phyloP scores from a whole-genome alignment of 2,329 filamentous ascomycete genomes.

The Elsinoe necatrix region DNA sequence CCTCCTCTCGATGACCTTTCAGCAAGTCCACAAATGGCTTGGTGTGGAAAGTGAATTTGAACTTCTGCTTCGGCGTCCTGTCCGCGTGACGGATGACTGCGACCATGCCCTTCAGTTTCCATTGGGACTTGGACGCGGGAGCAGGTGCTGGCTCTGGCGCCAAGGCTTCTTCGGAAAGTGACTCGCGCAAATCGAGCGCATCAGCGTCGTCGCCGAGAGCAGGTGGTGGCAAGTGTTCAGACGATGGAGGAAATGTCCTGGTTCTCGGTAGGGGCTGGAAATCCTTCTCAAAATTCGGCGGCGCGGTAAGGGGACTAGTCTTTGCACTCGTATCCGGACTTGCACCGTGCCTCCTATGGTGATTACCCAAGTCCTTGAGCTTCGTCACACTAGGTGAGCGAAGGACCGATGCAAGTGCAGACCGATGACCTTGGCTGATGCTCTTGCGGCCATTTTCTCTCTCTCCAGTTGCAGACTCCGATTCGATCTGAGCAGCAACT shows the following conservation, averaged over 20 bases:
- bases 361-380: slow-evolving; percentile 36
- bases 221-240: slow-evolving; percentile 26
- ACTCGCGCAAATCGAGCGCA: slow-evolving; percentile 15
- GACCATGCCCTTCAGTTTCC: slow-evolving; percentile 97
- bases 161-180: slow-evolving; percentile 16
- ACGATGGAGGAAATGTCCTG: slow-evolving; percentile 21
- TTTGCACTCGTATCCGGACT: slow-evolving; percentile 39
- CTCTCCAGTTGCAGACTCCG: slow-evolving; percentile 21
- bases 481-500: slow-evolving; percentile 29
- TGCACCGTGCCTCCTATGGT: slow-evolving; percentile 34
- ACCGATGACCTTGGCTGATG: slow-evolving; percentile 31
- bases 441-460: slow-evolving; percentile 27
- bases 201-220: slow-evolving; percentile 21
- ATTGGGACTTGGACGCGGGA: slow-evolving; percentile 71
- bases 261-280: slow-evolving; percentile 21
- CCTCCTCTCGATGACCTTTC: slow-evolving; percentile 92
- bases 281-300: slow-evolving; percentile 34
- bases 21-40: slow-evolving; percentile 91
- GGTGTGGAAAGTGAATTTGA: slow-evolving; percentile 98
- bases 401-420: slow-evolving; percentile 49
- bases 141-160: slow-evolving; percentile 32
- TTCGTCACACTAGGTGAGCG: slow-evolving; percentile 58
- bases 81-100: slow-evolving; percentile 95
- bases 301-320: slow-evolving; percentile 36
- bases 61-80: slow-evolving; percentile 96